Conservation (phyloP, 139 green algal genomes). For the Volvox africanus region DNA sequence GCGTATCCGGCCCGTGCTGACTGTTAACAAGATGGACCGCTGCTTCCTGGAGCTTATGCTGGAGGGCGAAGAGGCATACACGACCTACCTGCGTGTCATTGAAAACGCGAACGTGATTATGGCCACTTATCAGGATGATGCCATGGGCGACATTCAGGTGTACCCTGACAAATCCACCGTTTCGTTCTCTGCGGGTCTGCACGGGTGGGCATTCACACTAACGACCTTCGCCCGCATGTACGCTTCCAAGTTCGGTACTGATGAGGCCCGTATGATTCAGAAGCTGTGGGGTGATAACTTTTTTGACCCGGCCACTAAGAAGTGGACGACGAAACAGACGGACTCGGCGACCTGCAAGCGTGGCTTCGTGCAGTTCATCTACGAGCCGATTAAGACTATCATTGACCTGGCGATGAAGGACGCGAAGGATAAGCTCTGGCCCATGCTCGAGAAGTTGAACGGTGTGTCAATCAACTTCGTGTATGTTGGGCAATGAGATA, state of each 20-base stretch:
- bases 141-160: constrained; percentile 96
- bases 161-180: constrained; percentile 98
- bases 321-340: constrained; percentile 98
- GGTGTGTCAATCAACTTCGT: background rate
- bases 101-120: constrained; percentile 99
- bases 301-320: constrained; percentile 97
- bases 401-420: constrained; percentile 97
- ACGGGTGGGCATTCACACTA: constrained; percentile 99
- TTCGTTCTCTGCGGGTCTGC: constrained; percentile 97
- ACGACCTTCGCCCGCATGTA: constrained; percentile 98
- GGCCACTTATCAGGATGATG: constrained; percentile 97
- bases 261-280: constrained; percentile 70
- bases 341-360: constrained; percentile 91
- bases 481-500: too few species aligned
- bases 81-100: constrained; percentile 95
- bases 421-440: constrained; percentile 96
- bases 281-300: constrained; percentile 93
- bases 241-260: constrained; percentile 96
- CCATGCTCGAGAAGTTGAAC: constrained; percentile 94
- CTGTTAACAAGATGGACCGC: constrained; percentile 99
- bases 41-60: constrained; percentile 99
- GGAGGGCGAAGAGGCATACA: constrained; percentile 96
- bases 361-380: constrained; percentile 99
- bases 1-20: constrained; percentile 98
- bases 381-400: constrained; percentile 96